phyloP scores from a whole-genome alignment of 106 monocot genomes.

The Dendrobium catenatum region DNA sequence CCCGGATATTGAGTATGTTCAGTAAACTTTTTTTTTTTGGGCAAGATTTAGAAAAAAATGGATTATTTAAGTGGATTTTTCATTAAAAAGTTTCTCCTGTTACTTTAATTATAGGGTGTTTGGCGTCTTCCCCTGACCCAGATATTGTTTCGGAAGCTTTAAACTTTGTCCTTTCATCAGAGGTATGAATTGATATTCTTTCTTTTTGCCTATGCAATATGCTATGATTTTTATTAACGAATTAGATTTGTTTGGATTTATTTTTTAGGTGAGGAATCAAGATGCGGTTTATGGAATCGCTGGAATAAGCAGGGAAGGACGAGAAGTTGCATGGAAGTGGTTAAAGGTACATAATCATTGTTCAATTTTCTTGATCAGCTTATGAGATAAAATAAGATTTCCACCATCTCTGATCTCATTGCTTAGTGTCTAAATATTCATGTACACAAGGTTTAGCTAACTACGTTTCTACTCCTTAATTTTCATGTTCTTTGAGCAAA shows the following conservation, averaged over 20 bases:
- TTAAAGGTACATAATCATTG: conserved; percentile 50
- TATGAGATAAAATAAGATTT: background rate
- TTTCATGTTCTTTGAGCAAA: background rate
- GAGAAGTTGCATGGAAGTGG: conserved; percentile 88
- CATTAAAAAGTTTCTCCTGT: background rate
- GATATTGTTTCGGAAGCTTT: conserved; percentile 65
- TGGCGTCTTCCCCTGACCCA: conserved; percentile 60
- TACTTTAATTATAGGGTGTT: conserved; percentile 35
- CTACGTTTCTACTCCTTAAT: background rate
- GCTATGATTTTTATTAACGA: background rate
- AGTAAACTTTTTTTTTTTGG: background rate
- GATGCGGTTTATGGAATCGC: conserved; percentile 57
- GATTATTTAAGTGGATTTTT: background rate
- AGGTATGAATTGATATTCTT: conserved; percentile 29
- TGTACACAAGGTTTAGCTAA: background rate
- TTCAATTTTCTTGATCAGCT: background rate
- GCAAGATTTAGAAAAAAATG: background rate
- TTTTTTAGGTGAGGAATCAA: conserved; percentile 70
- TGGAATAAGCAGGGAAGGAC: conserved; percentile 55
- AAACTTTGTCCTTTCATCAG: conserved; percentile 61
- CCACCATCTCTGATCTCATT: background rate
- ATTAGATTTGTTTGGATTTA: conserved; percentile 1
- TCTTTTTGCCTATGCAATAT: background rate
- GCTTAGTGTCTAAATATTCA: background rate
- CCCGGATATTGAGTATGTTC: conserved; percentile 59